Evolutionary conservation across 768 basidiomycete species (phyloP).

Genomic region (Steccherinum ochraceum): DNA sequence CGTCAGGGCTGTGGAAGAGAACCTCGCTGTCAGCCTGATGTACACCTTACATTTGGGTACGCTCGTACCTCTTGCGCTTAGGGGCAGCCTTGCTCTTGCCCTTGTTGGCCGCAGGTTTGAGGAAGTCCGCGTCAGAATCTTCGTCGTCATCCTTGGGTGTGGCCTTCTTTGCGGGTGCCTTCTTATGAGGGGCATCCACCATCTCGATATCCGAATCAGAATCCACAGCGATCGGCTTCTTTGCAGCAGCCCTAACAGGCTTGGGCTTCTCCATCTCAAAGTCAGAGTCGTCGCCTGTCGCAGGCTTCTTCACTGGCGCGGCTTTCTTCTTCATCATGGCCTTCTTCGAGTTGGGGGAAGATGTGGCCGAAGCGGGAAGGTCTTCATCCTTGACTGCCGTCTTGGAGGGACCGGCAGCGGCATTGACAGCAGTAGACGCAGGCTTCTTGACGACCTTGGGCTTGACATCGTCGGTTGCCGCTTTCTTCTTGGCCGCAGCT

Average conservation of each 20-base stretch:
- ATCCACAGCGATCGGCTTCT: slow-evolving; percentile 29
- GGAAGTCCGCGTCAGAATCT: slow-evolving; percentile 13
- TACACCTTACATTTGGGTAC: not conserved
- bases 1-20: slow-evolving; percentile 25
- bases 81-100: slow-evolving; percentile 33
- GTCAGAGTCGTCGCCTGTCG: slow-evolving; percentile 23
- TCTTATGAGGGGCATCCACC: slow-evolving; percentile 14
- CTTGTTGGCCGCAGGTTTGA: slow-evolving; percentile 31
- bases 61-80: slow-evolving; percentile 79
- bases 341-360: slow-evolving; percentile 36
- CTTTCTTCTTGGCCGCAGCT: slow-evolving; percentile 31
- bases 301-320: slow-evolving; percentile 35
- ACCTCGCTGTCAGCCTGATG: not conserved
- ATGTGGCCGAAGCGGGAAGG: slow-evolving; percentile 29
- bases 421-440: slow-evolving; percentile 15
- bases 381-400: slow-evolving; percentile 43
- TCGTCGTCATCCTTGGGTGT: not conserved
- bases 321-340: slow-evolving; percentile 27
- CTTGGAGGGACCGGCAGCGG: slow-evolving; percentile 26
- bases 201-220: slow-evolving; percentile 39
- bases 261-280: slow-evolving; percentile 19
- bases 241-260: slow-evolving; percentile 24
- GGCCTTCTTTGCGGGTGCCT: not conserved
- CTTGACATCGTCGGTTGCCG: slow-evolving; percentile 15
- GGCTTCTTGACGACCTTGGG: slow-evolving; percentile 26